Evolutionary conservation across 2,329 filamentous ascomycete species (phyloP).

Genomic region (Escovopsis weberi): DNA sequence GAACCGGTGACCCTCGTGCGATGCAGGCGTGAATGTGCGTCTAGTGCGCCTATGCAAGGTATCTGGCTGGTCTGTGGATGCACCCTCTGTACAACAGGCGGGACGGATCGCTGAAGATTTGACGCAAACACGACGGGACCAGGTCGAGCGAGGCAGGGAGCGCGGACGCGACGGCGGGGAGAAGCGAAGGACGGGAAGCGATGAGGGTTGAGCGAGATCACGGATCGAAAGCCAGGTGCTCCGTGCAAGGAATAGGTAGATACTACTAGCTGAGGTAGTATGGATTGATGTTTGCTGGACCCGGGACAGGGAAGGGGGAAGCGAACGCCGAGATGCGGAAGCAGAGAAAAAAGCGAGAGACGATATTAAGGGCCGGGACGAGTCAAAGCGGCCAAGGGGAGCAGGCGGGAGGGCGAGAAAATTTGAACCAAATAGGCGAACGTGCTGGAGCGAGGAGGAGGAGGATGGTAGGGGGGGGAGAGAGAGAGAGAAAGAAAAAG

Average conservation of each 20-base stretch:
- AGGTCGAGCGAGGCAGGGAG: neutral
- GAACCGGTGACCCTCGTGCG: too few species aligned
- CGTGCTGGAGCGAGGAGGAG: slow-evolving; percentile 4
- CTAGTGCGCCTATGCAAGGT: neutral
- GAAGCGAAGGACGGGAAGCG: slow-evolving; percentile 7
- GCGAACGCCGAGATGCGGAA: too few species aligned
- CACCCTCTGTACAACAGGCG: slow-evolving; percentile 5
- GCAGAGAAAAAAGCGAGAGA: slow-evolving; percentile 9
- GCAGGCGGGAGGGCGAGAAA: neutral
- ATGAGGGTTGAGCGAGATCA: slow-evolving; percentile 5
- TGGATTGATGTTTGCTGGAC: neutral
- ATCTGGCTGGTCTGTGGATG: slow-evolving; percentile 1
- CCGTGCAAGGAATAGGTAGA: too few species aligned
- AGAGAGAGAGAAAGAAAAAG: slow-evolving; percentile 20
- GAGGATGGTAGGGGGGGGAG: slow-evolving; percentile 23
- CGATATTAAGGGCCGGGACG: slow-evolving; percentile 2
- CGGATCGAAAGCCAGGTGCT: neutral
- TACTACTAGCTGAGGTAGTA: too few species aligned
- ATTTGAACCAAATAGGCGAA: slow-evolving; percentile 5
- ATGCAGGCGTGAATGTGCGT: neutral
- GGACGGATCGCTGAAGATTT: slow-evolving; percentile 4
- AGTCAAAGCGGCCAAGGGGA: slow-evolving; percentile 1
- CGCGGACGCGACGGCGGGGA: neutral
- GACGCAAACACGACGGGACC: slow-evolving; percentile 1
- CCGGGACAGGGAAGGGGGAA: slow-evolving; percentile 3